These are phyloP conservation scores for Marchantia polymorpha DNA, from an alignment of 225 moss, liverwort and hornwort genomes.

Conservation along the genomic window DNA sequence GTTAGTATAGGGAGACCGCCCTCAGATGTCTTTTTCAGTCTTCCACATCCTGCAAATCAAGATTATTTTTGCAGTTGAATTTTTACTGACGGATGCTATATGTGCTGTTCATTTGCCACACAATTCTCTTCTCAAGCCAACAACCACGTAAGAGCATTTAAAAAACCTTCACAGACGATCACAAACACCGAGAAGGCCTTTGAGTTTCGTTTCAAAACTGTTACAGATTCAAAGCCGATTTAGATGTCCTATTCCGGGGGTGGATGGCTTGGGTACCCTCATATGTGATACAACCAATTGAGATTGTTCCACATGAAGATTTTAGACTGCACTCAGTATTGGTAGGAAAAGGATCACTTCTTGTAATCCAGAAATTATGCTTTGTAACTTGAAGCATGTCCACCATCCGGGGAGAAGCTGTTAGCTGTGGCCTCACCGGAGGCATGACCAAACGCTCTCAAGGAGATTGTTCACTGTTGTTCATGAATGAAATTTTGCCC, in stretches of 20 bases:
- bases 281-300: neutral
- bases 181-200: neutral
- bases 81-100: neutral
- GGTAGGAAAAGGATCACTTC: neutral
- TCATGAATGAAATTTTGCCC: neutral
- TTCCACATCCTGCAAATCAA: constrained; percentile 1
- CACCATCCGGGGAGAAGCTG: neutral
- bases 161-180: neutral
- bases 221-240: neutral
- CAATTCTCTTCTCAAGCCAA: neutral
- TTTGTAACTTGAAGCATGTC: neutral
- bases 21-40: neutral
- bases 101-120: neutral
- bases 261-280: neutral
- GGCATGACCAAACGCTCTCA: neutral
- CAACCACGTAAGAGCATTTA: neutral
- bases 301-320: neutral
- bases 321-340: neutral
- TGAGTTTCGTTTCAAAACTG: neutral
- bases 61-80: neutral
- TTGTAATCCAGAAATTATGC: neutral
- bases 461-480: neutral
- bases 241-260: neutral
- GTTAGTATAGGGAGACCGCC: neutral
- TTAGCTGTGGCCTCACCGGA: neutral